Base-by-base conservation (phyloP, 2,329 filamentous ascomycete species). In the Leptographium wingfieldii region DNA sequence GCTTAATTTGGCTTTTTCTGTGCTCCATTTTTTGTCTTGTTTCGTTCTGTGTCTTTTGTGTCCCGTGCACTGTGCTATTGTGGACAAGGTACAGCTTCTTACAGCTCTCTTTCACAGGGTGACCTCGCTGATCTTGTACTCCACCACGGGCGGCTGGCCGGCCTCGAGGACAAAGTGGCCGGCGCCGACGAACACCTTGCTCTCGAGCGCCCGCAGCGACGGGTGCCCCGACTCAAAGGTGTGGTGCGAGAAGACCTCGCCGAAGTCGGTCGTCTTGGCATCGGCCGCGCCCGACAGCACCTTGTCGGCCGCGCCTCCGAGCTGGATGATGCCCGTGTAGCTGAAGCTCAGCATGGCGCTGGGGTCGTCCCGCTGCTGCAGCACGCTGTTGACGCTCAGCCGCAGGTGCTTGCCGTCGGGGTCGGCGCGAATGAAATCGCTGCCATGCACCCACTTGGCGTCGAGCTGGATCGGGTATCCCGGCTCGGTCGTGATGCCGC, bases 111-210 rank as follows among this genome's bases (percentile, higher is more conserved):
- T 22, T 55, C 22, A 57, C 40, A 57, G 40, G 16, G 55, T 35
- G 29, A 76, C 73, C 65, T 76, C 71, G 61, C 73, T 75, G 60
- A 77, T 72, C 66, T 74, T 74, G 65, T 77, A 77, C 69, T 76
- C 74, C 12, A 77, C 73, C 25, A 71, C 64, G 7, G 69, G 60
- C 14, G 70, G 67, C 67, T 74, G 69, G 27, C 72, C 74, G 3
- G 63, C 57, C 63, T 73, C 70, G n/a, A 76, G n/a, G 12, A 76
- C 64, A 61, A 77, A 77, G 38, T 71, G 67, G 22, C 75, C 75
- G 52, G 71, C 69, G 4, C 67, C 73, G 38, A 76, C 73, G 63
- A 68, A 77, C 5, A 73, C 65, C 65, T 73, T 75, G 59, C 69
- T 58, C 63, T 73, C 70, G n/a, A 77, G 61, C 3, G 59, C 67